Conservation (phyloP, 176 grass and related monocot species). For the Zoysia pacifica region DNA sequence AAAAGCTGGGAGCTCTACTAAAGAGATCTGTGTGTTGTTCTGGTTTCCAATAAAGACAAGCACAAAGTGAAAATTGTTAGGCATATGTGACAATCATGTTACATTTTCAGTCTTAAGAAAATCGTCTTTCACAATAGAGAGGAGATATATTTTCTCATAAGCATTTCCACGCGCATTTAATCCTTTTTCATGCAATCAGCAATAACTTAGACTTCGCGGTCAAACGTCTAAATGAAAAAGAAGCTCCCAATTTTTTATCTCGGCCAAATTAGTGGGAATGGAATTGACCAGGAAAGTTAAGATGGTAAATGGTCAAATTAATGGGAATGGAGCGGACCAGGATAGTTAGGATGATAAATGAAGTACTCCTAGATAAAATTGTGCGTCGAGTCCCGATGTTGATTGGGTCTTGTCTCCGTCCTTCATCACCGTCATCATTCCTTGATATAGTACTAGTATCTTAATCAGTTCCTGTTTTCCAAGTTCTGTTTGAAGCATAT, state of each 20-base stretch:
- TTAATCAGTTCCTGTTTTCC: slow-evolving; percentile 14
- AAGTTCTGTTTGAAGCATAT: slow-evolving; percentile 24
- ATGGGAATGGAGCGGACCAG: not conserved
- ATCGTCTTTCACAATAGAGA: not conserved
- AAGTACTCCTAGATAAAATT: not conserved
- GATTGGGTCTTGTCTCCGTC: slow-evolving; percentile 26
- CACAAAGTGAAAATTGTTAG: no score
- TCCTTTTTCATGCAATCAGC: no score
- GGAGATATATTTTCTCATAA: not conserved
- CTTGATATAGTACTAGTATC: not conserved
- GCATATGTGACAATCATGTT: no score
- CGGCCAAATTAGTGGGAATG: not conserved
- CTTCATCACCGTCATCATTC: not conserved
- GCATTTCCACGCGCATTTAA: no score
- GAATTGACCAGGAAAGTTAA: not conserved
- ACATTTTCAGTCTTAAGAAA: not conserved
- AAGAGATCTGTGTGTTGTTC: no score
- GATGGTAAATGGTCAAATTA: not conserved
- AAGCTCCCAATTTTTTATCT: not conserved
- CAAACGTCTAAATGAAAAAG: not conserved
- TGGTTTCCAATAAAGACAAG: no score
- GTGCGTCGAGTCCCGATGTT: slow-evolving; percentile 22
- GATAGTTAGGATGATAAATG: not conserved
- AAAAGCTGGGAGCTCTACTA: no score
- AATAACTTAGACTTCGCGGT: not conserved